phyloP scores from a whole-genome alignment of 495 filamentous ascomycete species.

The Penicillium goetzii region DNA sequence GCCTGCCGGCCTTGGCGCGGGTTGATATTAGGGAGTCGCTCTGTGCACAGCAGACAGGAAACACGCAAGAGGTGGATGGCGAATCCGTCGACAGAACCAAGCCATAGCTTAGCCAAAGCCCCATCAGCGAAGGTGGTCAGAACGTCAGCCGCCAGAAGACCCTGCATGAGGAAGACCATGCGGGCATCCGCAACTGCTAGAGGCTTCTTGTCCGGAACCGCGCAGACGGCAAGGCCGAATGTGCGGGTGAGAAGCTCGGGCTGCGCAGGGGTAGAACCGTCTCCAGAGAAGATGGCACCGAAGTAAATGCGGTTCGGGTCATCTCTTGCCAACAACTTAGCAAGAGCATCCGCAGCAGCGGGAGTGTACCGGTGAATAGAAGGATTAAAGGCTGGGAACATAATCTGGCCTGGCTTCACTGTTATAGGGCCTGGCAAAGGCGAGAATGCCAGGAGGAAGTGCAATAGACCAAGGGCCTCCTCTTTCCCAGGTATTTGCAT shows the following conservation, averaged over 20 bases:
- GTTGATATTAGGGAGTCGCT: conserved; percentile 49
- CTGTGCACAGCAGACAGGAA: conserved; percentile 67
- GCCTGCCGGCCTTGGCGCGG: conserved; percentile 41
- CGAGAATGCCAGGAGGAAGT: conserved; percentile 89
- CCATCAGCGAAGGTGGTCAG: conserved; percentile 73
- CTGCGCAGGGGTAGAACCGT: conserved; percentile 61
- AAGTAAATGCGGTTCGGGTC: conserved; percentile 89
- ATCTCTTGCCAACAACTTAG: conserved; percentile 90
- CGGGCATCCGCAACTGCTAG: conserved; percentile 74
- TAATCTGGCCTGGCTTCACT: conserved; percentile 57
- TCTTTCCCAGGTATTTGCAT: conserved; percentile 85
- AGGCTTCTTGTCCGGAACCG: conserved; percentile 71
- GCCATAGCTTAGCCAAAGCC: conserved; percentile 76
- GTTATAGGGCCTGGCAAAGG: conserved; percentile 65
- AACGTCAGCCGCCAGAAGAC: conserved; percentile 88
- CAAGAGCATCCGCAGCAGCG: conserved; percentile 83
- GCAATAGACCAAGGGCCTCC: conserved; percentile 82
- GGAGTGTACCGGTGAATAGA: conserved; percentile 85
- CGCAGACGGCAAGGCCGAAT: conserved; percentile 85
- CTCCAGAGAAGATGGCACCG: conserved; percentile 75
- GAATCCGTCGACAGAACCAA: conserved; percentile 84
- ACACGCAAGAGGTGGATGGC: conserved; percentile 76
- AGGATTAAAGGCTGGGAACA: conserved; percentile 82
- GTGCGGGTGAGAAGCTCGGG: conserved; percentile 85
- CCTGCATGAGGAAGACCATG: conserved; percentile 87